Percentiles rank a stretch among this genome's conserved stretches.
These are phyloP conservation scores for Tylopilus felleus DNA, from an alignment of 768 basidiomycete genomes.

Conservation along the genomic window DNA sequence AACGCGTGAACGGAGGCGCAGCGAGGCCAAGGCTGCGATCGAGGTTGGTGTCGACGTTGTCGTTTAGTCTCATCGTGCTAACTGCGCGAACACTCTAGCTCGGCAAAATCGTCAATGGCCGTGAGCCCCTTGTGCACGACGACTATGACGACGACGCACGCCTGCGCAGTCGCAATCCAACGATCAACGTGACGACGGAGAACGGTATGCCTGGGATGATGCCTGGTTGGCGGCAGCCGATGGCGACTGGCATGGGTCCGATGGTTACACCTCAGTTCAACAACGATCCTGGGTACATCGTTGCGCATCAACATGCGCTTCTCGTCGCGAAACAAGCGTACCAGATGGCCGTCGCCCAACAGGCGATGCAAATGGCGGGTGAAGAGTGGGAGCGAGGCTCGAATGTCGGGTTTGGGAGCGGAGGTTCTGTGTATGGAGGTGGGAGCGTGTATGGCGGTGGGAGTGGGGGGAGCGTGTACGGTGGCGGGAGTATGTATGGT, in stretches of 20 bases:
- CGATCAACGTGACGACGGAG: constrained; percentile 39
- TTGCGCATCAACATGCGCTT: constrained; percentile 87
- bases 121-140: constrained; percentile 55
- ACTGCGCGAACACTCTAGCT: constrained; percentile 45
- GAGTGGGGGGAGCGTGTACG: constrained; percentile 31
- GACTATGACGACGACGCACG: constrained; percentile 42
- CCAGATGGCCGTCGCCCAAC: constrained; percentile 87
- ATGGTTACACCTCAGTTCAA: constrained; percentile 41
- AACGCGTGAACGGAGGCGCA: constrained; percentile 70
- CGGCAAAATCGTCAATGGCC: constrained; percentile 84
- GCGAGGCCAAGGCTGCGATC: constrained; percentile 83
- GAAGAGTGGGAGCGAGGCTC: constrained; percentile 90
- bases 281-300: constrained; percentile 57
- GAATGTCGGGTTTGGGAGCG: constrained; percentile 41
- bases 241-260: constrained; percentile 20
- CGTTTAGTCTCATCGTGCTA: background rate
- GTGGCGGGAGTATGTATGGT: constrained; percentile 45
- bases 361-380: constrained; percentile 83
- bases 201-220: constrained; percentile 27
- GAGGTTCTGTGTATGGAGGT: constrained; percentile 35
- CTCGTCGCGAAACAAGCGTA: constrained; percentile 84
- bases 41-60: constrained; percentile 49
- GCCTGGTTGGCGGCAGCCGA: constrained; percentile 36
- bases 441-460: constrained; percentile 49
- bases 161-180: constrained; percentile 15